Base-by-base conservation (phyloP, 2,329 filamentous ascomycete species). In the Colletotrichum horii region DNA sequence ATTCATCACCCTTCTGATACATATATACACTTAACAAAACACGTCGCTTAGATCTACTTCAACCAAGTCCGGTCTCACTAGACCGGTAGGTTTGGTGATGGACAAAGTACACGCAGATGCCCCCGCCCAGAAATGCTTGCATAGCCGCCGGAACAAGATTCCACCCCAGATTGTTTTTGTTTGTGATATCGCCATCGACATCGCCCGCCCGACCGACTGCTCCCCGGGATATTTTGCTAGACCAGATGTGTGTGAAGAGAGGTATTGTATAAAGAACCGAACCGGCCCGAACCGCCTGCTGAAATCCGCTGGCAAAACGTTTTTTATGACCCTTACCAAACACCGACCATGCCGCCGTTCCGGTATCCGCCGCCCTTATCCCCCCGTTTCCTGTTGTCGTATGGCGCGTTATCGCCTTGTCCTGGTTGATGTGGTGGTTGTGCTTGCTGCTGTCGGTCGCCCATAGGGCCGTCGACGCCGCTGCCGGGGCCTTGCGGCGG, bases 311-410 rank as follows among this genome's bases (percentile, higher is more conserved):
- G 34, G 22, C n/a, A 62, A 32, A 62, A 24, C 22, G 36, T 43
- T 22, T 26, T n/a, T 43, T 24, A 72, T 28, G 58, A 28, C 36
- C 73, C 26, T 66, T 70, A 69, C 76, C 76, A 77, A 16, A 77
- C 70, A 58, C 76, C 76, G 26, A 77, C 71, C 64, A 76, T 74
- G 66, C 67, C 70, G n/a, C 70, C 74, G 64, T 73, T 74, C 28
- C 36, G 64, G 22, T 73, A 74, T 58, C 74, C 70, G 15, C 64
- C 70, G 28, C 30, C 71, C 65, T 73, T 74, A 12, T 75, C 34
- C 16, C 36, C 74, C 24, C 56, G 43, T 34, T 70, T 75, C 34
- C 32, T 58, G 22, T 26, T 61, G 38, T 73, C 56, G 15, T 65
- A 74, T 24, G 64, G 24, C 19, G 22, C 28, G 24, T 65, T 64